These are phyloP conservation scores for Trypanosoma conorhini DNA, from an alignment of 208 protist species.

Conservation along the genomic window DNA sequence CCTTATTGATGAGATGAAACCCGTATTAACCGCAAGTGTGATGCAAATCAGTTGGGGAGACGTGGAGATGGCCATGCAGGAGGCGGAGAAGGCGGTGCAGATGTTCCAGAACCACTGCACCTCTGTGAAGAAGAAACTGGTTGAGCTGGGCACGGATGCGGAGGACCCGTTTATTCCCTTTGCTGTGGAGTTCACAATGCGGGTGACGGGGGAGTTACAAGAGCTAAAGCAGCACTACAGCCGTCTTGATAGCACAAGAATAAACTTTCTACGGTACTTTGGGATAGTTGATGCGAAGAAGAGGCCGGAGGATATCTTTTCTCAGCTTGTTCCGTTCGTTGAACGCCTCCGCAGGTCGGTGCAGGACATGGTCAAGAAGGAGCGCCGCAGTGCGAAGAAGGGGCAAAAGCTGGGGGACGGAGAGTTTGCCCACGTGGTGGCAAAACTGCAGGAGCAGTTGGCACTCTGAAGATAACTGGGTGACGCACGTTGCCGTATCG, in stretches of 20 bases:
- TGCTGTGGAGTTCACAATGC: constrained; percentile 31
- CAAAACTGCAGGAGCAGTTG: constrained; percentile 30
- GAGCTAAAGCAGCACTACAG: constrained; percentile 25
- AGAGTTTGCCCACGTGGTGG: constrained; percentile 28
- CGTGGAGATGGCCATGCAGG: constrained; percentile 24
- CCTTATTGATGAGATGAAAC: constrained; percentile 35
- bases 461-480: constrained; percentile 6
- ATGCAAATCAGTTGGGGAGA: constrained; percentile 30
- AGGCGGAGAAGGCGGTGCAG: constrained; percentile 28
- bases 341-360: constrained; percentile 26
- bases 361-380: constrained; percentile 28
- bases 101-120: constrained; percentile 32
- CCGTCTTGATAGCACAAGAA: constrained; percentile 18
- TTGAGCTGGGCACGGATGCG: constrained; percentile 28
- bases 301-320: constrained; percentile 36
- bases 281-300: constrained; percentile 20
- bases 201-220: constrained; percentile 19
- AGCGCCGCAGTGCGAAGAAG: constrained; percentile 24
- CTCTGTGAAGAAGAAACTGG: constrained; percentile 33
- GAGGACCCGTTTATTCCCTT: constrained; percentile 42
- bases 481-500: neutral
- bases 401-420: constrained; percentile 35
- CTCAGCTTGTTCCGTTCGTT: constrained; percentile 32
- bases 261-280: constrained; percentile 29
- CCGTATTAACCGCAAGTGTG: constrained; percentile 19